Percentiles rank a stretch among this genome's conserved stretches.
Evolutionary conservation across 768 basidiomycete species (phyloP).

Genomic region (Naganishia randhawae): DNA sequence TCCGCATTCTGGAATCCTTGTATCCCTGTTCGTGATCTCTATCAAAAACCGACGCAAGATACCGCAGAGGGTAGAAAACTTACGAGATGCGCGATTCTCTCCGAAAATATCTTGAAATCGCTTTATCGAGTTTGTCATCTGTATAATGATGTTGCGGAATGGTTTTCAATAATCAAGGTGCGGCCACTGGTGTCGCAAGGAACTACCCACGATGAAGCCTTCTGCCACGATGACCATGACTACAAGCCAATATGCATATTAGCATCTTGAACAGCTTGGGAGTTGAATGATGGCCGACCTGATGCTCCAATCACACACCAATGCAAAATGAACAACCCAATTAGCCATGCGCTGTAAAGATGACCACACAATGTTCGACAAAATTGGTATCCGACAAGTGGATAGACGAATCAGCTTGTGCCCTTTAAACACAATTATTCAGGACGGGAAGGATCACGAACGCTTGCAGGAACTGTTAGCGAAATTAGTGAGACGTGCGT

Average conservation of each 20-base stretch:
- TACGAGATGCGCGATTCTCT: neutral
- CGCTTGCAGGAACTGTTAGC: too few relatives aligned
- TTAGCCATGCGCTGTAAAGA: neutral
- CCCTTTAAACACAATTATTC: too few relatives aligned
- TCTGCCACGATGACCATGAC: slow-evolving; percentile 13
- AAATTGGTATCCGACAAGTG: too few relatives aligned
- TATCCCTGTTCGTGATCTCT: neutral
- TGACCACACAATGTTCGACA: too few relatives aligned
- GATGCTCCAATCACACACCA: slow-evolving; percentile 9
- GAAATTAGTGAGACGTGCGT: too few relatives aligned
- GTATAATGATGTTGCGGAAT: neutral
- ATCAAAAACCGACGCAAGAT: too few relatives aligned
- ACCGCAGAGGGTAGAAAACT: neutral
- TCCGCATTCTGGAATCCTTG: neutral
- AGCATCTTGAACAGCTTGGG: neutral
- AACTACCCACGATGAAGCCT: neutral
- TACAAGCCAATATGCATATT: neutral
- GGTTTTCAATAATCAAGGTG: too few relatives aligned
- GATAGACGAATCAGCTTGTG: too few relatives aligned
- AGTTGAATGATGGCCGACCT: neutral
- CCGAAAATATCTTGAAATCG: neutral
- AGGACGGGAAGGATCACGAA: too few relatives aligned
- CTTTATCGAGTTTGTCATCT: neutral
- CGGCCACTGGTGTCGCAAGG: neutral
- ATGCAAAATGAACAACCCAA: neutral